These are phyloP conservation scores for Marasmius sp. DNA, from an alignment of 1,284 basidiomycete species.

Conservation along the genomic window DNA sequence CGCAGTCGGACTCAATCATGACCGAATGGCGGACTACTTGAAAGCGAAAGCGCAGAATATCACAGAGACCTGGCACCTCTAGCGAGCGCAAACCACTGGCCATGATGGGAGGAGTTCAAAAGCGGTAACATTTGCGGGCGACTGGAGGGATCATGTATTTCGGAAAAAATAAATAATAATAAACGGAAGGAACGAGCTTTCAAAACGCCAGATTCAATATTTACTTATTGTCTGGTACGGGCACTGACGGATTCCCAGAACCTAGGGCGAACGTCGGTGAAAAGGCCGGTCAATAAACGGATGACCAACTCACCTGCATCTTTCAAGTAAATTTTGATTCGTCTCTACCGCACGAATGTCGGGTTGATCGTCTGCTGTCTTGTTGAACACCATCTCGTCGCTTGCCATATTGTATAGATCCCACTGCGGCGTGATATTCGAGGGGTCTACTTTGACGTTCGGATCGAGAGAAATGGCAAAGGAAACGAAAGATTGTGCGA, in stretches of 20 bases:
- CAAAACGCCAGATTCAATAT: background rate
- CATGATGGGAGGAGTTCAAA: no score
- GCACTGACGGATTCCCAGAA: constrained; percentile 11
- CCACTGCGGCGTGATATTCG: constrained; percentile 22
- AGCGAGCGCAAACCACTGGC: constrained; percentile 23
- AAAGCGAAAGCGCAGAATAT: constrained; percentile 56
- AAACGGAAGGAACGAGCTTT: no score
- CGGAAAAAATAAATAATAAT: no score
- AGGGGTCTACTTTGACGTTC: constrained; percentile 19
- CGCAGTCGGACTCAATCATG: constrained; percentile 88
- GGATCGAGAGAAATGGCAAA: constrained; percentile 21
- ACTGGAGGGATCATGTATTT: no score
- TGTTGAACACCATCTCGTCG: constrained; percentile 21
- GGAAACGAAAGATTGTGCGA: constrained; percentile 20
- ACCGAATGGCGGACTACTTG: constrained; percentile 70
- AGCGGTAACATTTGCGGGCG: no score
- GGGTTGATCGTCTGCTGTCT: constrained; percentile 8
- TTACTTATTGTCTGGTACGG: constrained; percentile 8
- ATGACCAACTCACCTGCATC: constrained; percentile 12
- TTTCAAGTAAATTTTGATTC: background rate
- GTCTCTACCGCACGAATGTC: constrained; percentile 2
- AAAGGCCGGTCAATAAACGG: background rate
- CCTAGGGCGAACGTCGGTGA: background rate
- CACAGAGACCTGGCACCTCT: constrained; percentile 70
- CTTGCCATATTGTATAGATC: constrained; percentile 4